Evolutionary conservation across 1,139 yeast genomes (phyloP).

Genomic region (Sugiyamaella pinicola): DNA sequence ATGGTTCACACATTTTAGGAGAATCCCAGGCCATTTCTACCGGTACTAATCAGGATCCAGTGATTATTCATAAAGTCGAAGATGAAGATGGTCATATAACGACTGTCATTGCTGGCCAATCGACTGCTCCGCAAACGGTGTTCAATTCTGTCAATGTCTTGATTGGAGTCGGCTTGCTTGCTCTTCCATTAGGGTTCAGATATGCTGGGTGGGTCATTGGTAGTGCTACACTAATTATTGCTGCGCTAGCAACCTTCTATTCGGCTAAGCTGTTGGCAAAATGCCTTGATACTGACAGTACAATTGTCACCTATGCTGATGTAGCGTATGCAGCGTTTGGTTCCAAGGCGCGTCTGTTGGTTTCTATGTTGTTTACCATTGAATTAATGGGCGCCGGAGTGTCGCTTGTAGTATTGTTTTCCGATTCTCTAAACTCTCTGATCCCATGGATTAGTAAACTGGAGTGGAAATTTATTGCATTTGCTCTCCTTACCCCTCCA

Average conservation of each 20-base stretch:
- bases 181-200: conserved; percentile 78
- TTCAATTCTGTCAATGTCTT: conserved; percentile 85
- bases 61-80: conserved; percentile 66
- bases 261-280: conserved; percentile 69
- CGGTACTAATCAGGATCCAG: conserved; percentile 54
- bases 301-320: conserved; percentile 87
- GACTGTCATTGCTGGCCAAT: conserved; percentile 77
- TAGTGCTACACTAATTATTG: conserved; percentile 50
- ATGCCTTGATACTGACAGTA: conserved; percentile 71
- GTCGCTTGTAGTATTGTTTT: conserved; percentile 73
- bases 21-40: conserved; percentile 36
- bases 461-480: conserved; percentile 59
- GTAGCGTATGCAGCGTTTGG: conserved; percentile 79
- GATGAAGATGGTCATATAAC: conserved; percentile 72
- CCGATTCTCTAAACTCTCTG: conserved; percentile 77
- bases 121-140: conserved; percentile 84
- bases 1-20: conserved; percentile 33
- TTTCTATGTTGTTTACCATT: conserved; percentile 69
- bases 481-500: conserved; percentile 63
- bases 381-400: conserved; percentile 81
- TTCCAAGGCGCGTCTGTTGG: conserved; percentile 57
- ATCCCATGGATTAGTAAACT: conserved; percentile 54
- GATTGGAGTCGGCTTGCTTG: conserved; percentile 82
- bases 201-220: conserved; percentile 85
- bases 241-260: conserved; percentile 65